Base-by-base conservation (phyloP, 345 rosid genomes). In the Gossypium australe region DNA sequence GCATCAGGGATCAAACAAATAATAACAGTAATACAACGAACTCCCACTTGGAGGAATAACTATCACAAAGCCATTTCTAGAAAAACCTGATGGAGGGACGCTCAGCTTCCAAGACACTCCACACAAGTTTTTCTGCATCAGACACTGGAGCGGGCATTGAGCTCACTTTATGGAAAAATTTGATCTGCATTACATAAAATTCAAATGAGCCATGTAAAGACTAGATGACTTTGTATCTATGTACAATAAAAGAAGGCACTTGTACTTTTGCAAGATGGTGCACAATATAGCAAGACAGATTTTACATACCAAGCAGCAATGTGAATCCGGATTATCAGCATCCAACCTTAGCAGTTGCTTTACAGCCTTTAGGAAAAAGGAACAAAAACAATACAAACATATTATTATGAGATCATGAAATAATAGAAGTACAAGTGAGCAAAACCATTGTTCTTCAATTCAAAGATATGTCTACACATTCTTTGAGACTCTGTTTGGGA, bases 101-200 rank as follows among this genome's bases (percentile, higher is more conserved):
- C 84, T 95, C 99, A 10, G 93, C 98, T 82, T 91, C 94, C 73
- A 95, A 77, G 69, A 95, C 96, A 82, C 85, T 87, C 92, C 93
- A 87, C 71, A 94, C 82, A 71, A 95, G 94, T 78, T 93, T 93
- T 82, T 87, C 94, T 20, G 93, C 66, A 65, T 84, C 89, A 20
- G 91, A 85, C 11, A 78, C 89, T 13, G 99, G 90, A 81, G 89
- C 66, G 82, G 79, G 72, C 86, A 86, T 79, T 12, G 89, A 84
- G 66, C 79, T 88, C 71, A 85, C 92, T 84, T 79, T 85, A 76
- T 90, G 92, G 83, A 91, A 95, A 85, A 93, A 95, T 81, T 85
- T 88, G 56, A 95, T 84, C 99, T 95, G 90, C 79, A 81, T 65
- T 52, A 48, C 20, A 74, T 22, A 10, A 73, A 75, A 52, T 56